Percentiles rank a stretch among this genome's conserved stretches.
These are phyloP conservation scores for Viridothelium virens DNA, from an alignment of 495 filamentous ascomycete species.

Conservation along the genomic window DNA sequence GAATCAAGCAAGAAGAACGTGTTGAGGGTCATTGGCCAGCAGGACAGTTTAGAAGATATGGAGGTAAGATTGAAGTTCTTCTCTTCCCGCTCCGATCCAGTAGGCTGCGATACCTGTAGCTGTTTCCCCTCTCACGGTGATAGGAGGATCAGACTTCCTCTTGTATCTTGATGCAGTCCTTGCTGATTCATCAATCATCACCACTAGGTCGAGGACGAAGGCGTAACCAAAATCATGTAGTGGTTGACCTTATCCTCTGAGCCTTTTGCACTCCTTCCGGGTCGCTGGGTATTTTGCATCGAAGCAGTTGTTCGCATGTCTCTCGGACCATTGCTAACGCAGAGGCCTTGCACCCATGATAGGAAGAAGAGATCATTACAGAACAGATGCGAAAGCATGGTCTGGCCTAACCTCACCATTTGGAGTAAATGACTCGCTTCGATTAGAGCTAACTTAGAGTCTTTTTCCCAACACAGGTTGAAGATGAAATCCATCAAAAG, in stretches of 20 bases:
- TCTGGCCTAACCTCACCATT: background rate
- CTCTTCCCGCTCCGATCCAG: conserved; percentile 9
- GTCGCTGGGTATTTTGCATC: background rate
- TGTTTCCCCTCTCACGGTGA: background rate
- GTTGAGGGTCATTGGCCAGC: conserved; percentile 84
- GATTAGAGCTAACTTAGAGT: too few species aligned
- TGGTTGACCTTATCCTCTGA: conserved; percentile 4
- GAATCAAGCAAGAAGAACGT: conserved; percentile 99
- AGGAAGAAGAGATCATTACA: background rate
- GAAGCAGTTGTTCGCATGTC: background rate
- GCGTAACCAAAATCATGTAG: conserved; percentile 90
- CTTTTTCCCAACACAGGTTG: too few species aligned
- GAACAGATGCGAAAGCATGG: conserved; percentile 5
- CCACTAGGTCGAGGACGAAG: conserved; percentile 85
- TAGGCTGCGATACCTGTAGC: background rate
- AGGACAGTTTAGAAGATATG: conserved; percentile 93
- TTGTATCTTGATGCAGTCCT: conserved; percentile 6
- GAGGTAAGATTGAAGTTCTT: conserved; percentile 61
- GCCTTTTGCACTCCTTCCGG: background rate
- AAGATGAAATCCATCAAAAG: too few species aligned
- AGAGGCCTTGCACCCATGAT: background rate
- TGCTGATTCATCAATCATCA: conserved; percentile 18
- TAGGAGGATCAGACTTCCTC: background rate
- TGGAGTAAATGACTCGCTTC: too few species aligned
- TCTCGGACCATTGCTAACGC: background rate